Base-by-base conservation (phyloP, 1,139 yeast species). In the Blastobotrys persicus region DNA sequence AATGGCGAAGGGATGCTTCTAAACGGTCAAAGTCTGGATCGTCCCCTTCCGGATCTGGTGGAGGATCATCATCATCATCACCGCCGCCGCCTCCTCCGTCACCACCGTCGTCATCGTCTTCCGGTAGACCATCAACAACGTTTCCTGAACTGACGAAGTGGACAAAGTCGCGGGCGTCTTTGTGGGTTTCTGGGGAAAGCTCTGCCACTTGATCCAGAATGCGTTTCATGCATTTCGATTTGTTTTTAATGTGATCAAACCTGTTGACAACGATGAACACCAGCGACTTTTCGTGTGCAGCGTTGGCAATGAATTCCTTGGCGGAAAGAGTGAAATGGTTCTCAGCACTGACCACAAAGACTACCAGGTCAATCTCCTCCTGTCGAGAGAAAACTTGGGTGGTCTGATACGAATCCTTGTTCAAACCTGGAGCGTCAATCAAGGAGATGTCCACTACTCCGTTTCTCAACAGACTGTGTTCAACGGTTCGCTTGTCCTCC, bases 371-470 rank as follows among this genome's bases (percentile, higher is more conserved):
- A 57, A 94, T 94, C 64, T 94, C 98, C 63, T 94, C 98, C 69
- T 94, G 98, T 54, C 98, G 80, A 2, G 97, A 85, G 66, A 91
- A 91, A 0, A 94, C 91, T 62, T 91, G 96, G 1, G 97, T 88
- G 0, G 99, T 94, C 65, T 88, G 96, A 59, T 85, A 85, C 11
- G 94, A 87, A 63, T 92, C 98, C 77, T 89, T 77, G 63, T 94
- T 94, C 52, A 94, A 75, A 0, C 99, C 99, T 0, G 99, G 99
- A 0, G 98, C 97, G 70, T 94, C 99, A 48, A 94, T 91, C 52
- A 94, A 73, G 32, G 92, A 82, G 51, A 92, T 89, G 63, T 94
- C 98, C 45, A 92, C 88, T 6, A 89, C 87, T 1, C 98, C 98
- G 64, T 94, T 94, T 56, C 84, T 80, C 51, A 94, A 72, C 51